Conservation (phyloP, 106 monocot species). For the Gastrodia elata region DNA sequence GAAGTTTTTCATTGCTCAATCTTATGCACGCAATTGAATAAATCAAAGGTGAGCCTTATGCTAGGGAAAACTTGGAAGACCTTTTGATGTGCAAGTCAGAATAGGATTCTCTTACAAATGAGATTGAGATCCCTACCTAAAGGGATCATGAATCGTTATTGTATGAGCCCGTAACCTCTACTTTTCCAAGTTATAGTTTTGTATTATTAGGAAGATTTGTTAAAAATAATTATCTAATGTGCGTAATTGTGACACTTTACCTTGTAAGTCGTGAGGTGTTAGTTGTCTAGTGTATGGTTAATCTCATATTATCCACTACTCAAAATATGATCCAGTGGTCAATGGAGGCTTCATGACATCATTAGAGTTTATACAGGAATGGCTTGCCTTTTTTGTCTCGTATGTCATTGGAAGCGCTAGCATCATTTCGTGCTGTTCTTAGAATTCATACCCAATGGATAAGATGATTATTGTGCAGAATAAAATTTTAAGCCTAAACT, state of each 20-base stretch:
- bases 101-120: not conserved
- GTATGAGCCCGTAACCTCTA: not conserved
- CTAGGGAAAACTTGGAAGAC: not conserved
- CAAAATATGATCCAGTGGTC: not conserved
- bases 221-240: not conserved
- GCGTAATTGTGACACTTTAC: not conserved
- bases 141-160: not conserved
- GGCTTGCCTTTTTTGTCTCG: not conserved
- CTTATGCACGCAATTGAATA: not conserved
- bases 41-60: not conserved
- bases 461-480: not conserved
- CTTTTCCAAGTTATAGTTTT: not conserved
- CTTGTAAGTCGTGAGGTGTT: not conserved
- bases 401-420: not conserved
- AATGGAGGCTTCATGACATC: not conserved
- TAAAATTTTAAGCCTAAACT: too few species aligned
- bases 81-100: not conserved
- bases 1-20: too few species aligned
- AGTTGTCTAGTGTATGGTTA: not conserved
- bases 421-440: not conserved
- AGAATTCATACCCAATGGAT: not conserved
- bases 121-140: not conserved
- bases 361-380: not conserved
- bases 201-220: not conserved
- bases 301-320: not conserved